These are phyloP conservation scores for Fusarium xylarioides DNA, from an alignment of 2,329 filamentous ascomycete genomes.

Conservation along the genomic window DNA sequence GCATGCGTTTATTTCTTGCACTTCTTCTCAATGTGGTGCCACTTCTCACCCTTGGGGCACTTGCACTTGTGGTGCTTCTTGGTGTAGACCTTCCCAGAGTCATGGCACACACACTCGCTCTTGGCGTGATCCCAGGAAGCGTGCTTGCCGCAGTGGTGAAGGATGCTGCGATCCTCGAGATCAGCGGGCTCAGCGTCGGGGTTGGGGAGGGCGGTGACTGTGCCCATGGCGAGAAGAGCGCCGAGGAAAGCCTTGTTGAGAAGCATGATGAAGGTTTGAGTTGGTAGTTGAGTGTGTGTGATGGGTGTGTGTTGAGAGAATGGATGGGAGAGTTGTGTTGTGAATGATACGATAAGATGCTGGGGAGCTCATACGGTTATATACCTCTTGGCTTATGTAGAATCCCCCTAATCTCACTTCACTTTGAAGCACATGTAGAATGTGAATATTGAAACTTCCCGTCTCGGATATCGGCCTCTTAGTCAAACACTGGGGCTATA, in stretches of 20 bases:
- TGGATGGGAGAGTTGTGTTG: neutral
- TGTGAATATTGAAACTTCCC: neutral
- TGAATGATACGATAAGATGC: neutral
- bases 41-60: constrained; percentile 28
- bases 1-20: constrained; percentile 3
- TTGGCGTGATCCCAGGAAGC: constrained; percentile 10
- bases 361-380: neutral
- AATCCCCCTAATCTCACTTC: neutral
- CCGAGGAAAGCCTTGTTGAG: constrained; percentile 15
- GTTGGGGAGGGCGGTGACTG: constrained; percentile 18
- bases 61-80: constrained; percentile 17
- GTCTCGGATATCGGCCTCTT: neutral
- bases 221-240: constrained; percentile 5
- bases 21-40: constrained; percentile 17
- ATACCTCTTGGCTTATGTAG: neutral
- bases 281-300: neutral
- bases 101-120: constrained; percentile 12
- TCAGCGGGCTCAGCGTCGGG: neutral
- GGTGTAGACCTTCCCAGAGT: constrained; percentile 10
- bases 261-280: constrained; percentile 9
- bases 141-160: constrained; percentile 17
- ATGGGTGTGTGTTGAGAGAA: neutral
- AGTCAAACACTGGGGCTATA: neutral
- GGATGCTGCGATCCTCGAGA: constrained; percentile 4
- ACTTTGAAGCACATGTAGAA: neutral